Evolutionary conservation across 768 basidiomycete genomes (phyloP), one percentile per base, ranked within the genome.

Genomic region (Naganishia randhawae): DNA sequence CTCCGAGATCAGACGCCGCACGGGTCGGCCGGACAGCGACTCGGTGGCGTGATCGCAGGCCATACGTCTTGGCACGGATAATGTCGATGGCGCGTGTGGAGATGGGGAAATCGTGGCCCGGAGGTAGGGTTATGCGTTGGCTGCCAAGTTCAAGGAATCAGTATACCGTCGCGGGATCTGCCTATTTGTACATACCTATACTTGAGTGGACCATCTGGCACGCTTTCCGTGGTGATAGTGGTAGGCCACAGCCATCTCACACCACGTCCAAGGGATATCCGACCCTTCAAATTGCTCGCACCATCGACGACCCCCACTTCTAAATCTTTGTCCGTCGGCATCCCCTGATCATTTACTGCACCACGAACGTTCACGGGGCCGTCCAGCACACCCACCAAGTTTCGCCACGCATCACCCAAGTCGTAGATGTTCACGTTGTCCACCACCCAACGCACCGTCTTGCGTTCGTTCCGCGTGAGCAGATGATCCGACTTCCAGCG

Each of bases 401-500:
- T 61, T 10, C n/a, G 39, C 57, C 57, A 61, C 37, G 37, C 57
- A 25, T 39, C 25, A 27, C 57, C 57, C 22, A n/a, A 39, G 25
- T 61, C 57, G 14, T 41, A 61, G 33, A 61, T 61, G 25, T 61
- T 39, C 19, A 19, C n/a, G 33, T 39, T 42, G 25, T 61, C 57
- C n/a, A 25, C 57, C 22, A 61, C 57, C 37, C 39, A 29, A 2
- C 57, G 57, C 19, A 42, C 57, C 57, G 39, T 22, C 29, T 61
- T 61, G 22, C 57, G 14, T 14, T 61, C 57, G n/a, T 61, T 61
- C 37, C 57, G 57, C n/a, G 57, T 39, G 9, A 61, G 29, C 37
- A 61, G 16, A 25, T 61, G 57, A 19, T 61, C 57, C 39, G 57
- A 25, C n/a, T 61, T 61, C 57, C 57, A 61, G 31, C 57, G 37